Conservation (phyloP, 2,329 filamentous ascomycete genomes). For the Aspergillus sojae region DNA sequence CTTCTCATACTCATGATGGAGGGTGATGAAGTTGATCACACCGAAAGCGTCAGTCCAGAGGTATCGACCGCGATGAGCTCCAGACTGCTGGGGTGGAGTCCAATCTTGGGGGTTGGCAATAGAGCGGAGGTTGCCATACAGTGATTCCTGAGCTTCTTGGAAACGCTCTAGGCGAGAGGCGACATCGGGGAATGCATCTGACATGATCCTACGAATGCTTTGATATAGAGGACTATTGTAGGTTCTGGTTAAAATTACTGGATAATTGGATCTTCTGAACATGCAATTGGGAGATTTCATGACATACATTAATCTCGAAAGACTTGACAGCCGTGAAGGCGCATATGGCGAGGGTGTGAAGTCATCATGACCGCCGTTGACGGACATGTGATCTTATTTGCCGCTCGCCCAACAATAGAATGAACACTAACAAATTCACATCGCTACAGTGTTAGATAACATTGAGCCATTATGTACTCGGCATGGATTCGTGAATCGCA, state of each 20-base stretch:
- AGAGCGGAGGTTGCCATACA: constrained; percentile 42
- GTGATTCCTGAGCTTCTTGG: constrained; percentile 41
- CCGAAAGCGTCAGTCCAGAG: constrained; percentile 66
- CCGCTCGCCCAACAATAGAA: background rate
- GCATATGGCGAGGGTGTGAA: constrained; percentile 21
- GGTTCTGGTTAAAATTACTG: background rate
- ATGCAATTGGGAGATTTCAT: background rate
- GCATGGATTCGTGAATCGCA: background rate
- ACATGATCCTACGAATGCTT: background rate
- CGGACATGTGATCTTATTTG: constrained; percentile 24
- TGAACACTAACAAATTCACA: background rate
- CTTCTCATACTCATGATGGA: constrained; percentile 45
- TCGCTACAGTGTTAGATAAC: too few relatives aligned
- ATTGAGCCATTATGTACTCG: background rate
- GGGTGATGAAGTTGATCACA: constrained; percentile 61
- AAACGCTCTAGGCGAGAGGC: constrained; percentile 32
- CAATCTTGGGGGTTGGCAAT: constrained; percentile 42
- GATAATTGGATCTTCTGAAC: background rate
- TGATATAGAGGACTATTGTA: background rate
- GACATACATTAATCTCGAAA: background rate
- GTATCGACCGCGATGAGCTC: constrained; percentile 61
- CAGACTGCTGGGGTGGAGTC: constrained; percentile 54
- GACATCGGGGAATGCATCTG: constrained; percentile 16
- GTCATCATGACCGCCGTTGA: constrained; percentile 32
- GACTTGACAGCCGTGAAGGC: background rate